These are phyloP conservation scores for Rhizopus microsporus DNA, from an alignment of 371 early-diverging fungal species.

Conservation along the genomic window DNA sequence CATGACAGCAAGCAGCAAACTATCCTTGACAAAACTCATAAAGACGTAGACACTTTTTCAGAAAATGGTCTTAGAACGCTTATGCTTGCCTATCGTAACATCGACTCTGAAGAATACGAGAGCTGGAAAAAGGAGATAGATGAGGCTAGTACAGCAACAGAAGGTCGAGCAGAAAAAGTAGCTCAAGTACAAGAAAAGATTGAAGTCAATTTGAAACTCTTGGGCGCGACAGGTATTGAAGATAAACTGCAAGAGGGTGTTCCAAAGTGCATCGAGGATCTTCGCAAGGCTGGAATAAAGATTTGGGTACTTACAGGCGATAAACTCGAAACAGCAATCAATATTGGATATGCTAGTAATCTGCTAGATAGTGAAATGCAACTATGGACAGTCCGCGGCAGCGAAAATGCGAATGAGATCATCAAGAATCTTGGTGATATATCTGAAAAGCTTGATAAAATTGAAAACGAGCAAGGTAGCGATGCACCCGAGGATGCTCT, in stretches of 20 bases:
- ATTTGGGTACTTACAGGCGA: conserved; percentile 99
- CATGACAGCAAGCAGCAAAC: conserved; percentile 36
- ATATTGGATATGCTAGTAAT: conserved; percentile 91
- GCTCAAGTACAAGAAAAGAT: conserved; percentile 75
- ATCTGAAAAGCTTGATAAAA: conserved; percentile 1
- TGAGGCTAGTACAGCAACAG: conserved; percentile 70
- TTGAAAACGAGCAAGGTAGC: conserved; percentile 5
- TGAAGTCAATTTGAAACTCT: conserved; percentile 76
- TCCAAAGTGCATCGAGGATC: conserved; percentile 84
- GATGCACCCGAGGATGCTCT: conserved; percentile 59
- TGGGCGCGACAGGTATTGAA: conserved; percentile 98
- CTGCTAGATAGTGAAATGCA: conserved; percentile 75
- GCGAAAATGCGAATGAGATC: conserved; percentile 36
- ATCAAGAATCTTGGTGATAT: conserved; percentile 28
- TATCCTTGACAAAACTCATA: conserved; percentile 54
- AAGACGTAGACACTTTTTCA: conserved; percentile 75
- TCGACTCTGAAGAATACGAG: conserved; percentile 70
- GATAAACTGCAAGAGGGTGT: conserved; percentile 98
- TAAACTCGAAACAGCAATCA: conserved; percentile 99
- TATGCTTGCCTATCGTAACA: conserved; percentile 74
- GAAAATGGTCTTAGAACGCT: conserved; percentile 90
- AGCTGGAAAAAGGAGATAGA: conserved; percentile 70
- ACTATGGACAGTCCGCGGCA: conserved; percentile 70
- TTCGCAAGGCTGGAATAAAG: conserved; percentile 92
- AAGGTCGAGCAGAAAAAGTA: conserved; percentile 74